Conservation (phyloP, 2,329 filamentous ascomycete species). For the Aspergillus brunneoviolaceus region DNA sequence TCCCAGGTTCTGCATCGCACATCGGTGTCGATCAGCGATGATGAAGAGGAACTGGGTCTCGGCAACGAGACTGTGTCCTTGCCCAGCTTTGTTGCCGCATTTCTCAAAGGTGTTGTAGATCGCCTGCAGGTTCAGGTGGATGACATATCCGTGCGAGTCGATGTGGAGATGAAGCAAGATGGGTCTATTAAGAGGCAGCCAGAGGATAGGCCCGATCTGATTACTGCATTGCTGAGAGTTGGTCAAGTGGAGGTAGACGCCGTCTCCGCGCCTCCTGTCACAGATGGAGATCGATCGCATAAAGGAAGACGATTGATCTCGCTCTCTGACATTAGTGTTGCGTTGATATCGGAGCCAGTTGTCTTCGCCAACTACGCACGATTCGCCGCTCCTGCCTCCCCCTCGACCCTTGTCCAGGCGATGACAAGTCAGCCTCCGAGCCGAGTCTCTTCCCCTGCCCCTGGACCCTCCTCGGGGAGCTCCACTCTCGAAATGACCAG, state of each 20-base stretch:
- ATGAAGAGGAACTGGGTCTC: constrained; percentile 51
- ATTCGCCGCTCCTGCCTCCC: constrained; percentile 34
- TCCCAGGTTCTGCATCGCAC: constrained; percentile 54
- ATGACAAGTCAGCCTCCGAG: constrained; percentile 32
- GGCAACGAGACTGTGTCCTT: constrained; percentile 57
- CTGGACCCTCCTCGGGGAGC: constrained; percentile 25
- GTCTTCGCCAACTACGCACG: constrained; percentile 49
- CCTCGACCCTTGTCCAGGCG: constrained; percentile 34
- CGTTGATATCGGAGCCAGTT: constrained; percentile 49
- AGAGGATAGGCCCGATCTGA: constrained; percentile 37
- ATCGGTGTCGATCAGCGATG: constrained; percentile 46
- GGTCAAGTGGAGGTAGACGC: constrained; percentile 36
- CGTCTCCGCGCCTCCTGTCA: constrained; percentile 22
- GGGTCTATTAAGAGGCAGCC: constrained; percentile 34
- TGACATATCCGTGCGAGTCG: constrained; percentile 54
- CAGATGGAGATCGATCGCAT: constrained; percentile 26
- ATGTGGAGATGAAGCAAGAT: constrained; percentile 47
- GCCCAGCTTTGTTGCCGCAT: constrained; percentile 59
- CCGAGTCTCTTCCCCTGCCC: constrained; percentile 29
- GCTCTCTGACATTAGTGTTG: constrained; percentile 46
- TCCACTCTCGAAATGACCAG: constrained; percentile 34
- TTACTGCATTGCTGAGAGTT: constrained; percentile 37
- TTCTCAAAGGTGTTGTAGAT: constrained; percentile 59
- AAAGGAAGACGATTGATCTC: constrained; percentile 47
- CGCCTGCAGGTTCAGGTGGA: constrained; percentile 55